phyloP scores from a whole-genome alignment of 345 rosid genomes.

The Clausena lansium region DNA sequence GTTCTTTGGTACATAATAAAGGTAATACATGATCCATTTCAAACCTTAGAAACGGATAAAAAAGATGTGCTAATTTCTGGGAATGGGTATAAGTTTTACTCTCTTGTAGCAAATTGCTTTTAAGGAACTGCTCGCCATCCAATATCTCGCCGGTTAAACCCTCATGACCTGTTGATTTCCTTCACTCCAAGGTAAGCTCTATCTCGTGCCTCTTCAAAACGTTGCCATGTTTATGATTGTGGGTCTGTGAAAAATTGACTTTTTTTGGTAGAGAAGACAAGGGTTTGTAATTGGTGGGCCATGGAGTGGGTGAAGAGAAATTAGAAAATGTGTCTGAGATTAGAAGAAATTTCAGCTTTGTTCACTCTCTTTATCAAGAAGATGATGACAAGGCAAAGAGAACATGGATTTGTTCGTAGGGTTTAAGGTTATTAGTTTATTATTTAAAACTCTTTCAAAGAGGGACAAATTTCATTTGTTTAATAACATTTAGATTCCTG shows the following conservation, averaged over 20 bases:
- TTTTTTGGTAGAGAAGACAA: too few relatives aligned
- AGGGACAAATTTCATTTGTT: too few relatives aligned
- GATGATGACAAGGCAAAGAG: too few relatives aligned
- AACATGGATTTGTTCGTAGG: too few relatives aligned
- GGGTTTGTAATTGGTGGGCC: too few relatives aligned
- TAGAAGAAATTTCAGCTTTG: neutral
- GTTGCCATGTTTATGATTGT: too few relatives aligned
- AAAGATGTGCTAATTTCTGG: neutral
- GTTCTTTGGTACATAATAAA: neutral
- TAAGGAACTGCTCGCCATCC: constrained; percentile 87
- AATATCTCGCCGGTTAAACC: constrained; percentile 73
- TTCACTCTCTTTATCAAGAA: neutral
- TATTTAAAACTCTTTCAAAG: too few relatives aligned
- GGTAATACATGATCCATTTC: neutral
- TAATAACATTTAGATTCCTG: too few relatives aligned
- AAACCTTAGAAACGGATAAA: neutral
- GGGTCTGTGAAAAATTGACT: too few relatives aligned
- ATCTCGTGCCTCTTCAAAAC: constrained; percentile 75
- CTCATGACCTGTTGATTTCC: constrained; percentile 81
- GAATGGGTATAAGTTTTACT: neutral
- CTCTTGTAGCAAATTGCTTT: constrained; percentile 34
- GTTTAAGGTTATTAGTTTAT: too few relatives aligned
- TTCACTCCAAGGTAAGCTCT: constrained; percentile 68
- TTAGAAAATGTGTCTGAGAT: neutral
- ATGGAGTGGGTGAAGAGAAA: too few relatives aligned